These are phyloP conservation scores for Lyophyllum atratum DNA, from an alignment of 768 basidiomycete species.

Conservation along the genomic window DNA sequence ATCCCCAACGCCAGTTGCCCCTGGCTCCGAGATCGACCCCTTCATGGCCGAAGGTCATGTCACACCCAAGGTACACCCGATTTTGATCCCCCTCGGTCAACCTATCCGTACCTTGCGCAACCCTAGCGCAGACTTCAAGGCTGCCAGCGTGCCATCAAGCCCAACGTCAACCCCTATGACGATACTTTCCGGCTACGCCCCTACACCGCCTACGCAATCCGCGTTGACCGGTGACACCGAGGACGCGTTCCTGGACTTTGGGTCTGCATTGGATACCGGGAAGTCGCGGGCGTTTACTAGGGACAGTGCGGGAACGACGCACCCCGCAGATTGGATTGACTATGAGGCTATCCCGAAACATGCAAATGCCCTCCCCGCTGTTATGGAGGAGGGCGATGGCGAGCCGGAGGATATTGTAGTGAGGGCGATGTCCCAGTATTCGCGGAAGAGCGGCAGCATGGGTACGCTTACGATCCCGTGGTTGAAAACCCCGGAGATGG, in stretches of 20 bases:
- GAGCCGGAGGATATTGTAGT: neutral
- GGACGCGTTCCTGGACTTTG: constrained; percentile 6
- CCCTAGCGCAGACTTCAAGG: neutral
- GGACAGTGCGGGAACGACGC: neutral
- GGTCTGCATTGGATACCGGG: neutral
- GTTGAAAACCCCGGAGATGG: constrained; percentile 19
- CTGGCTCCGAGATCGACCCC: neutral
- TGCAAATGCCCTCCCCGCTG: neutral
- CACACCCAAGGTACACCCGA: no score
- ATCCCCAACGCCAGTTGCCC: neutral
- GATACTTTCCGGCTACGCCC: constrained; percentile 1
- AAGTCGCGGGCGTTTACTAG: neutral
- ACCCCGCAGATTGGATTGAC: constrained; percentile 16
- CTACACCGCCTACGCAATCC: constrained; percentile 8
- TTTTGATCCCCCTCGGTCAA: neutral
- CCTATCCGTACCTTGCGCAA: neutral
- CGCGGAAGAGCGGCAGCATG: constrained; percentile 9
- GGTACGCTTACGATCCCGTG: constrained; percentile 18
- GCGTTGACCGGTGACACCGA: constrained; percentile 1
- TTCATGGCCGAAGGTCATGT: neutral
- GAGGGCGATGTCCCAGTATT: neutral
- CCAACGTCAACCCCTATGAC: constrained; percentile 2
- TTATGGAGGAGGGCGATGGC: constrained; percentile 7
- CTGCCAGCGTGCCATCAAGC: neutral
- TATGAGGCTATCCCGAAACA: constrained; percentile 11